These are phyloP conservation scores for Pestalotiopsis sp. DNA, from an alignment of 2,329 filamentous ascomycete genomes.

Conservation along the genomic window DNA sequence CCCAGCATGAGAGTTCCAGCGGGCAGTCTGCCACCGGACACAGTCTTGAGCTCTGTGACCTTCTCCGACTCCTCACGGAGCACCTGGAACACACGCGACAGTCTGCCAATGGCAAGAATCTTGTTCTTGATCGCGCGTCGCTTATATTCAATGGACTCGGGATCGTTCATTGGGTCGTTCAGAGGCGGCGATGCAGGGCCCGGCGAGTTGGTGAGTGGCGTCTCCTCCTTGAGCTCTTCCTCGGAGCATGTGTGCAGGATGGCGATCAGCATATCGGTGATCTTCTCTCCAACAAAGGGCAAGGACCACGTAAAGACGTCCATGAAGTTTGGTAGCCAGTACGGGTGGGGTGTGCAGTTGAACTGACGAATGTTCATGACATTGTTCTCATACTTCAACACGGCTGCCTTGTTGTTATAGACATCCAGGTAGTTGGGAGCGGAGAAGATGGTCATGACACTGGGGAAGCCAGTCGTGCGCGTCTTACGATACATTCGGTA, in stretches of 20 bases:
- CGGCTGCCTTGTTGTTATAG: constrained; percentile 99
- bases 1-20: constrained; percentile 97
- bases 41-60: constrained; percentile 97
- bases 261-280: constrained; percentile 98
- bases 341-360: constrained; percentile 98
- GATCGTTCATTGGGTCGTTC: constrained; percentile 58
- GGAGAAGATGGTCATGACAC: constrained; percentile 99
- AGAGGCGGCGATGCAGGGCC: constrained; percentile 77
- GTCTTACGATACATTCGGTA: constrained; percentile 99
- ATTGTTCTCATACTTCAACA: constrained; percentile 99
- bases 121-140: constrained; percentile 99
- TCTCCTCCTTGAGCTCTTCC: constrained; percentile 92
- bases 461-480: constrained; percentile 94
- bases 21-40: constrained; percentile 87
- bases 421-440: constrained; percentile 98
- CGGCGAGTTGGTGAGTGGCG: constrained; percentile 69
- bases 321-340: constrained; percentile 99
- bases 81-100: constrained; percentile 98
- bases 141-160: constrained; percentile 91
- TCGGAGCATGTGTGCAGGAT: constrained; percentile 99
- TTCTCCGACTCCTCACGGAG: constrained; percentile 95
- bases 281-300: constrained; percentile 98
- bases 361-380: constrained; percentile 99
- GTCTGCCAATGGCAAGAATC: constrained; percentile 93
- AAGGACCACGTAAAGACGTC: constrained; percentile 99